Evolutionary conservation across 192 early-diverging fungal species (phyloP).

Genomic region (Linnemannia elongata): DNA sequence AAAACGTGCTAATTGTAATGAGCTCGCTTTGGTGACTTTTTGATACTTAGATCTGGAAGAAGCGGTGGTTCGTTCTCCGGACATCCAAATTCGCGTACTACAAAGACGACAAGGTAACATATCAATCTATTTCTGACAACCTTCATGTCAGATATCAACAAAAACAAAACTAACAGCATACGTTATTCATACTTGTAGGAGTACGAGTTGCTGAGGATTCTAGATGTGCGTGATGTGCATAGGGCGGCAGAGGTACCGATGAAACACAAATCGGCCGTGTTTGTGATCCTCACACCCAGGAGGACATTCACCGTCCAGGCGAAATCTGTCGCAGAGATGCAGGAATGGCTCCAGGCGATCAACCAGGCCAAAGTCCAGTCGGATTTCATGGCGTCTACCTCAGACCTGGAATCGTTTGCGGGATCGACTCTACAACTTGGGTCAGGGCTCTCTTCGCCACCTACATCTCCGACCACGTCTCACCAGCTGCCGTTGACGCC

Average conservation of each 20-base stretch:
- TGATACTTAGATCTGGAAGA: slow-evolving; percentile 80
- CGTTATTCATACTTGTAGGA: slow-evolving; percentile 53
- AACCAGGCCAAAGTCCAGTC: slow-evolving; percentile 51
- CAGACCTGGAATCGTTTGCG: slow-evolving; percentile 42
- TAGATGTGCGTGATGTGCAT: slow-evolving; percentile 77
- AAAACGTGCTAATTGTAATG: background rate
- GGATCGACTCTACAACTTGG: slow-evolving; percentile 38
- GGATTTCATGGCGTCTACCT: slow-evolving; percentile 42
- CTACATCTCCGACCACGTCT: background rate
- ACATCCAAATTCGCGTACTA: slow-evolving; percentile 84
- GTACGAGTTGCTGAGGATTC: slow-evolving; percentile 81
- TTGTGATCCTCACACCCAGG: slow-evolving; percentile 80
- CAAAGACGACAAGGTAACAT: slow-evolving; percentile 76
- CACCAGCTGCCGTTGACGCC: background rate
- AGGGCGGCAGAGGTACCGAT: slow-evolving; percentile 77
- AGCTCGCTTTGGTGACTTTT: background rate
- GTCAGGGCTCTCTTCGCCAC: background rate
- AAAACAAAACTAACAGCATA: background rate
- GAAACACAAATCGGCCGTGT: slow-evolving; percentile 75
- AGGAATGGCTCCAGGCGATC: slow-evolving; percentile 72
- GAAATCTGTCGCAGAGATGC: slow-evolving; percentile 62
- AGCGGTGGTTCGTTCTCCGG: slow-evolving; percentile 87
- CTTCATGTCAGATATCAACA: background rate
- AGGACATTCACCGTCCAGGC: slow-evolving; percentile 82
- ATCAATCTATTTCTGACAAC: background rate